Evolutionary conservation across 768 basidiomycete genomes (phyloP).

Genomic region (Leccinum olivaceopallidum): DNA sequence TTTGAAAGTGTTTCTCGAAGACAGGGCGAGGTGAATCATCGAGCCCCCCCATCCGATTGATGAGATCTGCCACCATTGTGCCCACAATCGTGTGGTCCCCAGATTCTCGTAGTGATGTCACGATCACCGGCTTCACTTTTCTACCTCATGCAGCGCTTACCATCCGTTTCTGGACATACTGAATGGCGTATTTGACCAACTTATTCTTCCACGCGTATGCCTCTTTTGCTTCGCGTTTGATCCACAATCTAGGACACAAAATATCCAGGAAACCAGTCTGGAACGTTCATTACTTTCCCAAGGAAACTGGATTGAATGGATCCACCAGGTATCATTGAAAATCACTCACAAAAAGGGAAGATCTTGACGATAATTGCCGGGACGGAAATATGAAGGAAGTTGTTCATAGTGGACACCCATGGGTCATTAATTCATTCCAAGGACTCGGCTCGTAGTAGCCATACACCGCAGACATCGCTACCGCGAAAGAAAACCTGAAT

Average conservation of each 20-base stretch:
- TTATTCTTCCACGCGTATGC: not conserved
- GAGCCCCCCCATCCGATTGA: conserved; percentile 18
- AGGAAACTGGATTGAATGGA: not conserved
- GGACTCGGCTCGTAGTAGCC: conserved; percentile 16
- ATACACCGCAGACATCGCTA: conserved; percentile 20
- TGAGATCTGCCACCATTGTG: conserved; percentile 12
- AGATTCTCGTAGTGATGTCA: not conserved
- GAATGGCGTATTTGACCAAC: conserved; percentile 24
- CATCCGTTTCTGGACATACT: conserved; percentile 29
- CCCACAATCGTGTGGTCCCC: not conserved
- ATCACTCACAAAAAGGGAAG: conserved; percentile 20
- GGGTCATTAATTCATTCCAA: conserved; percentile 3
- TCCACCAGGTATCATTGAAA: not conserved
- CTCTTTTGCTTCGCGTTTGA: conserved; percentile 34
- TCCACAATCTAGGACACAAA: conserved; percentile 37
- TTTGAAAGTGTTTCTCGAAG: conserved; percentile 11
- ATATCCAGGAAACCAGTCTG: conserved; percentile 42
- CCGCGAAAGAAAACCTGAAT: conserved; percentile 33
- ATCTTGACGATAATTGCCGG: not conserved
- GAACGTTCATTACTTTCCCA: conserved; percentile 8
- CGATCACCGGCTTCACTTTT: not conserved
- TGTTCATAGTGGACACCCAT: conserved; percentile 9
- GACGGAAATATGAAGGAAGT: not conserved
- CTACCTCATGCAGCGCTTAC: conserved; percentile 10
- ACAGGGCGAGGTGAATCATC: conserved; percentile 5